phyloP scores from a whole-genome alignment of 176 grass and related monocot genomes.

The Juncus inflexus region DNA sequence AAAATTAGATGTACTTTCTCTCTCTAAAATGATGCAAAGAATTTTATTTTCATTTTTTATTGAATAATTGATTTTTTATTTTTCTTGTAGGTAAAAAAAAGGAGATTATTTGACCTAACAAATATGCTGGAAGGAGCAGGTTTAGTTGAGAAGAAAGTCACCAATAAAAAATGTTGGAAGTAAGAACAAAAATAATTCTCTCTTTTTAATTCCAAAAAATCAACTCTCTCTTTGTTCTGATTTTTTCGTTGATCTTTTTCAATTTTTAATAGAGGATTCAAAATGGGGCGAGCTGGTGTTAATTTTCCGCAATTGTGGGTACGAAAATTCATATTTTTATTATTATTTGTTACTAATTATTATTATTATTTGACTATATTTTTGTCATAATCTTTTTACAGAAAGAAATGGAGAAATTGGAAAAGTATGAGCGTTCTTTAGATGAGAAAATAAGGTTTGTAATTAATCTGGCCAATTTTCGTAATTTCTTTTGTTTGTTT shows the following conservation, averaged over 20 bases:
- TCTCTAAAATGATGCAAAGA: neutral
- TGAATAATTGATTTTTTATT: conserved; percentile 6
- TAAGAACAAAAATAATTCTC: conserved; percentile 29
- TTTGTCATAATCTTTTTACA: too few species aligned
- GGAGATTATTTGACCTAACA: conserved; percentile 94
- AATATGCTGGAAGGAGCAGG: conserved; percentile 97
- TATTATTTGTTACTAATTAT: too few species aligned
- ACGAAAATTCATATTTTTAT: too few species aligned
- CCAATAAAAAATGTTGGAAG: conserved; percentile 90
- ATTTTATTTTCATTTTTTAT: conserved; percentile 24
- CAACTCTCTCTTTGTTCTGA: too few species aligned
- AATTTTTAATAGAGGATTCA: too few species aligned
- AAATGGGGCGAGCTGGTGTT: too few species aligned
- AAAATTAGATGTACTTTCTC: conserved; percentile 44
- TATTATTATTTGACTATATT: too few species aligned
- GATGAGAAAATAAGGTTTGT: conserved; percentile 72
- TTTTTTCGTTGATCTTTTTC: too few species aligned
- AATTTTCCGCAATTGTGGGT: too few species aligned
- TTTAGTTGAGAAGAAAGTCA: conserved; percentile 91
- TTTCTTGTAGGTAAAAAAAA: conserved; percentile 72
- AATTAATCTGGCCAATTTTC: conserved; percentile 18
- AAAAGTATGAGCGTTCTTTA: conserved; percentile 54
- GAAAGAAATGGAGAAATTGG: conserved; percentile 24
- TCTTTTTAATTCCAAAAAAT: neutral
- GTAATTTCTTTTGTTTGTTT: neutral